phyloP scores from a whole-genome alignment of 2,329 filamentous ascomycete genomes.

The Talaromyces verruculosus region DNA sequence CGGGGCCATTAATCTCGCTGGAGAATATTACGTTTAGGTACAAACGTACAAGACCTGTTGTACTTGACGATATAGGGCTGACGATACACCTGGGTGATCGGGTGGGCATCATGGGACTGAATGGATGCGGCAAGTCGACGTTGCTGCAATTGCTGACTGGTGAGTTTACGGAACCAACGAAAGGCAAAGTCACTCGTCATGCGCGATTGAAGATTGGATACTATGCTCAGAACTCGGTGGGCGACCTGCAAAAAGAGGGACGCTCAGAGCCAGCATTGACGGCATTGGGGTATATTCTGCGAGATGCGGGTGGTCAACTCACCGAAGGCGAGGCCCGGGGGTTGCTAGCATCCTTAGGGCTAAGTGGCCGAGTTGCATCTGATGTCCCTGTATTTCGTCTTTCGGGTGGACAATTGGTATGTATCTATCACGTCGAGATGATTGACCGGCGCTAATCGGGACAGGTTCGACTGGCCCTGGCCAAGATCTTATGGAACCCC shows the following conservation, averaged over 20 bases:
- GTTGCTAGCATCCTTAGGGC: conserved; percentile 66
- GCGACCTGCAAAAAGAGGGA: conserved; percentile 99
- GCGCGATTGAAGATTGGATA: conserved; percentile 98
- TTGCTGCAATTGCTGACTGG: conserved; percentile 96
- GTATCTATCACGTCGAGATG: conserved; percentile 47
- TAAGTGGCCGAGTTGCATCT: conserved; percentile 68
- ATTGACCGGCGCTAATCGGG: neutral
- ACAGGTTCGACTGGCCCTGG: conserved; percentile 61
- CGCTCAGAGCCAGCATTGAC: conserved; percentile 95
- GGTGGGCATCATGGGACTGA: conserved; percentile 93
- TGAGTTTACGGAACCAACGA: conserved; percentile 72
- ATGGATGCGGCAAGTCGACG: conserved; percentile 97
- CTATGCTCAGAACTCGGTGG: conserved; percentile 97
- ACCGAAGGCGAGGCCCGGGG: conserved; percentile 68
- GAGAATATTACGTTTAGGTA: conserved; percentile 71
- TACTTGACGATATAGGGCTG: conserved; percentile 65
- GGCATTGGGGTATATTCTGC: conserved; percentile 71
- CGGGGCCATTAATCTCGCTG: conserved; percentile 69
- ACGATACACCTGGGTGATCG: conserved; percentile 74
- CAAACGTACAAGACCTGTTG: conserved; percentile 41
- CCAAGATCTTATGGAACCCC: conserved; percentile 64
- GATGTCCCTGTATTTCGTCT: conserved; percentile 72
- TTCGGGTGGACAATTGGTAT: conserved; percentile 70
- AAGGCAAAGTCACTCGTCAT: conserved; percentile 92
- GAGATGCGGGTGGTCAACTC: conserved; percentile 54